Base-by-base conservation (phyloP, 169 alveolate genomes). In the Pseudocohnilembus persalinus region DNA sequence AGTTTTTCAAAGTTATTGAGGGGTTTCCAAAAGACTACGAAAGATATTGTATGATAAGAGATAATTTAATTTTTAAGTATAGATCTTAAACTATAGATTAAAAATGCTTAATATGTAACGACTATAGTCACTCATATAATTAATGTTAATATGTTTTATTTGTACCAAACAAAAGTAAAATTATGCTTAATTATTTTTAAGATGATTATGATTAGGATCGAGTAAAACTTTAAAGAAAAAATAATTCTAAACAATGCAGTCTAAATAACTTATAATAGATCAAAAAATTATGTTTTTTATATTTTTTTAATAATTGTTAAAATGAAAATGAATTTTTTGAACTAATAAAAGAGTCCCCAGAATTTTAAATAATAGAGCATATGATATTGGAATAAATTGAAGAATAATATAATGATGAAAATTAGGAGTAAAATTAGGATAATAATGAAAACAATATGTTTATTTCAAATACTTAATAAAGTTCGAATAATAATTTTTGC, bases 41-140 rank as follows among this genome's bases (percentile, higher is more conserved):
- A 64, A 79, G 64, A 64, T 79, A 49, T 79, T 35, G 32, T 28
- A 34, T 63, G 6, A 34, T 79, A 30, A 32, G 29, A 26, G 84
- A 79, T 79, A 79, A 79, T 64, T 49, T 34, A 49, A 29, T 49
- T 29, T 0, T 49, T 0, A 29, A 79, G 25, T 29, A 30, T 28
- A 73, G 25, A 15, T 0, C 31, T 34, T n/a, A 1, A 27, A 1
- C 16, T 34, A 11, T 49, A 49, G 76, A 33, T 1, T 24, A 31
- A 29, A 34, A 79, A 15, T 79, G 84, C 63, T 79, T n/a, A 28
- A 73, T 68, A 16, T 79, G 84, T 79, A 76, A 73, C 28, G 28
- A 79, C 26, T 79, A 35, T 63, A 49, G 35, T 0, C 84, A 79
- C 64, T 63, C 35, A 34, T 34, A 49, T 16, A 33, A 49, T 79